These are phyloP conservation scores for Penicillium sp. DNA, from an alignment of 2,329 filamentous ascomycete species.

Conservation along the genomic window DNA sequence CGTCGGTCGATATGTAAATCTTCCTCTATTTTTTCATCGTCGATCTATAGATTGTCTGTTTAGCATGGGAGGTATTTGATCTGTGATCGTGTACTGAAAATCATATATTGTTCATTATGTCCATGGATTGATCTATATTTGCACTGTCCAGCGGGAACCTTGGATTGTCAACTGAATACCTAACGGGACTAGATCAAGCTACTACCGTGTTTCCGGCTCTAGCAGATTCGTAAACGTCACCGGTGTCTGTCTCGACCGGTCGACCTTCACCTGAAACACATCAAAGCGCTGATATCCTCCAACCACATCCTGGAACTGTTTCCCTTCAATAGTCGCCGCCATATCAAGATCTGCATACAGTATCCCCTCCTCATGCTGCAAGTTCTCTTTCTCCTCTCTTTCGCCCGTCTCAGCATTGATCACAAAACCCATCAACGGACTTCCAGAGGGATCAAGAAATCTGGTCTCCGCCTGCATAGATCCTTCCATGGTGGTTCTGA, in stretches of 20 bases:
- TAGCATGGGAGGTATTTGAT: too few relatives aligned
- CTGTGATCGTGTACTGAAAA: too few relatives aligned
- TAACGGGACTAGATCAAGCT: too few relatives aligned
- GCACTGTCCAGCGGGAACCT: too few relatives aligned
- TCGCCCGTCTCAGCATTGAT: conserved; percentile 26
- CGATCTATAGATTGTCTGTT: too few relatives aligned
- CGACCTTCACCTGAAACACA: conserved; percentile 54
- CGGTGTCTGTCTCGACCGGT: conserved; percentile 39
- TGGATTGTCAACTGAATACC: too few relatives aligned
- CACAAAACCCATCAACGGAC: conserved; percentile 40
- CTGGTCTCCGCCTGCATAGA: conserved; percentile 49
- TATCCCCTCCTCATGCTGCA: conserved; percentile 52
- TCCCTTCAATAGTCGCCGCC: conserved; percentile 53
- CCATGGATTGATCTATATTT: too few relatives aligned
- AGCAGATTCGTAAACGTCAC: conserved; percentile 23
- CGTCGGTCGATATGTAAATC: too few relatives aligned
- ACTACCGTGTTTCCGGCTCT: too few relatives aligned
- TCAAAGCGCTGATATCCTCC: conserved; percentile 58
- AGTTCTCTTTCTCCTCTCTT: conserved; percentile 30
- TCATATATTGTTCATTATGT: too few relatives aligned
- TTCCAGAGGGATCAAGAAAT: conserved; percentile 55
- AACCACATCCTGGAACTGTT: conserved; percentile 59
- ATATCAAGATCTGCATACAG: conserved; percentile 55
- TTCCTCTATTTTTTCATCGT: too few relatives aligned
- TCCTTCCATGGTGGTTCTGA: conserved; percentile 30